phyloP scores from a whole-genome alignment of 768 basidiomycete genomes.

The Tulasnella sp. region DNA sequence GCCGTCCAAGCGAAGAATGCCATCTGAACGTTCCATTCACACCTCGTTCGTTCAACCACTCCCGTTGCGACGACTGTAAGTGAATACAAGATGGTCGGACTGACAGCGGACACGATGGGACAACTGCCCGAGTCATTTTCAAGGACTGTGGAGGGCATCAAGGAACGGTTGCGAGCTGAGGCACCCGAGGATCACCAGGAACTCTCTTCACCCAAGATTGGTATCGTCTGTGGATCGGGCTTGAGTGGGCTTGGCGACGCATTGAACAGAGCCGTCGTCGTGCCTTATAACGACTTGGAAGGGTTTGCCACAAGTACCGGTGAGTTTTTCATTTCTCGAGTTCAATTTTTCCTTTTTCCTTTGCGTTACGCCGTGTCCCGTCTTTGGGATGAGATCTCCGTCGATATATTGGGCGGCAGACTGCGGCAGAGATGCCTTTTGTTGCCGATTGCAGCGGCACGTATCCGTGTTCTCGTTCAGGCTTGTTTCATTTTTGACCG shows the following conservation, averaged over 20 bases:
- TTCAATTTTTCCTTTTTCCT: background rate
- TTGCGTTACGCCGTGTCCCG: no score
- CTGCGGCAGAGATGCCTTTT: no score
- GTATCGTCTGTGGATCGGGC: slow-evolving; percentile 81
- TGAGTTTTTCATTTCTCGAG: slow-evolving; percentile 25
- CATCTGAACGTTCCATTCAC: background rate
- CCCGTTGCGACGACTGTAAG: no score
- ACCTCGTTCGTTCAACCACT: background rate
- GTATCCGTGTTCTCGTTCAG: no score
- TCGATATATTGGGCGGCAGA: no score
- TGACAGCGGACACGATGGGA: slow-evolving; percentile 3
- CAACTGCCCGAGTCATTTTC: slow-evolving; percentile 10
- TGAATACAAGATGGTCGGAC: background rate
- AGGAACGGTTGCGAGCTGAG: slow-evolving; percentile 19
- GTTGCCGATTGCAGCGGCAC: no score
- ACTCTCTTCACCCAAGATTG: slow-evolving; percentile 50
- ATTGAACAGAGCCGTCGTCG: slow-evolving; percentile 22
- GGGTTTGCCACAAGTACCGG: slow-evolving; percentile 73
- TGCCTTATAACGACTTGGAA: slow-evolving; percentile 55
- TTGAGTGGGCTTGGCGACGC: slow-evolving; percentile 57
- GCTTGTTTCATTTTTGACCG: no score
- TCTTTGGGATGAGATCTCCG: no score
- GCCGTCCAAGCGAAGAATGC: no score
- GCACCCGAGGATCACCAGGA: background rate
- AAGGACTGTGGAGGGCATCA: slow-evolving; percentile 18